Conservation (phyloP, 164 flowering plant genomes). For the Litsea cubeba region DNA sequence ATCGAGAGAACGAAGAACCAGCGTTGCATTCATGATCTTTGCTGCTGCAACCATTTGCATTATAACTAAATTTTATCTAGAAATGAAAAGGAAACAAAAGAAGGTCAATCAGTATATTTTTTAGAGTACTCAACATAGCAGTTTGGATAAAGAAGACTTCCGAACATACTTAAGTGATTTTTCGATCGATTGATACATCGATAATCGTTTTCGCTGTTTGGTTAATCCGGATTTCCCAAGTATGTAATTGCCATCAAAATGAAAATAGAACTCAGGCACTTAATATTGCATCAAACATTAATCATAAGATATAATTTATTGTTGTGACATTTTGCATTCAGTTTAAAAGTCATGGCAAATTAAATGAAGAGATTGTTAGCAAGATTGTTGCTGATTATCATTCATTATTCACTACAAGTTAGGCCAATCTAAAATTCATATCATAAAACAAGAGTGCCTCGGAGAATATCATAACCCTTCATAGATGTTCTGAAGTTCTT, state of each 20-base stretch:
- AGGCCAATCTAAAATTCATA: too few species aligned
- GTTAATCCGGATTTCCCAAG: constrained; percentile 43
- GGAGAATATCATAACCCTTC: too few species aligned
- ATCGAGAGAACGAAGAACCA: constrained; percentile 85
- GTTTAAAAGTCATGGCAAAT: too few species aligned
- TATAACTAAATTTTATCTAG: constrained; percentile 66
- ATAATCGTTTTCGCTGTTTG: constrained; percentile 47
- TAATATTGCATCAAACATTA: too few species aligned
- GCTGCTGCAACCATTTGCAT: constrained; percentile 97
- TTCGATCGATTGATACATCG: constrained; percentile 51
- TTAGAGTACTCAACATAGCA: not conserved
- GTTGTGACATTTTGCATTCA: too few species aligned
- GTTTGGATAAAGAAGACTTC: not conserved
- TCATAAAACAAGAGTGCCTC: too few species aligned
- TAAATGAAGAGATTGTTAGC: too few species aligned
- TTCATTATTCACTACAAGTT: too few species aligned
- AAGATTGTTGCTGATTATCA: too few species aligned
- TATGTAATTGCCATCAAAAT: not conserved
- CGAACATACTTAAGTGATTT: constrained; percentile 43
- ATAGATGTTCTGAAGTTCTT: too few species aligned
- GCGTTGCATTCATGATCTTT: constrained; percentile 84
- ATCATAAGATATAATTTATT: too few species aligned
- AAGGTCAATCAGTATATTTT: not conserved
- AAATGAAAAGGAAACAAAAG: not conserved
- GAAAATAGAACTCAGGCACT: too few species aligned